Evolutionary conservation across 2,329 filamentous ascomycete genomes (phyloP).

Genomic region (Cytospora chrysosperma): DNA sequence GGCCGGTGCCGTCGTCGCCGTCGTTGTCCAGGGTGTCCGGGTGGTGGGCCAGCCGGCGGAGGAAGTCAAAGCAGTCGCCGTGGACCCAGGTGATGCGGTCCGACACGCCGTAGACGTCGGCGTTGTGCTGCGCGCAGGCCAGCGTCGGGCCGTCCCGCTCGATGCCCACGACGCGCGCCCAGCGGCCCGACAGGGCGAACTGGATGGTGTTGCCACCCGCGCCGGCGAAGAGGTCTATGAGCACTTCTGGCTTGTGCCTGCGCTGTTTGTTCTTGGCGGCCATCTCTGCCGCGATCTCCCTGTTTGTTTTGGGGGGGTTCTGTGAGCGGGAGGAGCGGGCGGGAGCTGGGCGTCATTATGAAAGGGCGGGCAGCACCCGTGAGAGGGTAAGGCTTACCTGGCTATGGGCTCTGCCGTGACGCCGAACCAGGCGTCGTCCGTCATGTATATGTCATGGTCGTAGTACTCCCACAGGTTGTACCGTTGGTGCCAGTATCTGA

Average conservation of each 20-base stretch:
- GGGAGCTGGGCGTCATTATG: no score
- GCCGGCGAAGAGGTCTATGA: conserved; percentile 89
- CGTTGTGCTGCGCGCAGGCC: conserved; percentile 90
- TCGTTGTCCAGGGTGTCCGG: conserved; percentile 29
- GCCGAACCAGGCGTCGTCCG: conserved; percentile 93
- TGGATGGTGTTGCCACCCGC: conserved; percentile 93
- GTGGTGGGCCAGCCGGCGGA: conserved; percentile 42
- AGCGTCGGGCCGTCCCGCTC: conserved; percentile 80
- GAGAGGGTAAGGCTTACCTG: conserved; percentile 53
- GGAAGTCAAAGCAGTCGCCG: conserved; percentile 79
- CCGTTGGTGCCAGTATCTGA: conserved; percentile 86
- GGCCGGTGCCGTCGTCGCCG: background rate
- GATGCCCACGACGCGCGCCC: conserved; percentile 82
- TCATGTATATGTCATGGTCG: conserved; percentile 85
- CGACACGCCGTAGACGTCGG: conserved; percentile 75
- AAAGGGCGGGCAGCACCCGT: no score
- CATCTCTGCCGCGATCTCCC: conserved; percentile 75
- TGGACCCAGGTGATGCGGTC: conserved; percentile 80
- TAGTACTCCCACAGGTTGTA: conserved; percentile 86
- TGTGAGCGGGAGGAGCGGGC: background rate
- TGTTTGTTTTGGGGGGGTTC: conserved; percentile 40
- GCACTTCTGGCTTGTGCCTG: conserved; percentile 34
- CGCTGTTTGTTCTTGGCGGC: conserved; percentile 50
- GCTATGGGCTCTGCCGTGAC: conserved; percentile 94
- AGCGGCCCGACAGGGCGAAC: conserved; percentile 79